These are phyloP conservation scores for Candida insectorum DNA, from an alignment of 805 yeast genomes.

Conservation along the genomic window DNA sequence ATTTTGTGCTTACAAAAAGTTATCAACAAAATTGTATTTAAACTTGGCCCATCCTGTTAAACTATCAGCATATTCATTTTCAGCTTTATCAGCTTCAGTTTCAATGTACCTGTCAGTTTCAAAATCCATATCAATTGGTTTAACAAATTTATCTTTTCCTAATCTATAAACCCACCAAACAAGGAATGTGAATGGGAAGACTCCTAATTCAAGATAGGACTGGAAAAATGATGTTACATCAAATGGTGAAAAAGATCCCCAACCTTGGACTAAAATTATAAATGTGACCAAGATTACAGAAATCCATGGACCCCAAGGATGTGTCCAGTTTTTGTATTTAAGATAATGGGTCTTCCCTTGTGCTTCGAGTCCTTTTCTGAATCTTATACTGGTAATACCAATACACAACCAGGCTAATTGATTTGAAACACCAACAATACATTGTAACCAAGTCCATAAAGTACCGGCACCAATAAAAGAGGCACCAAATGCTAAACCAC, in stretches of 20 bases:
- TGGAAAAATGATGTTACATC: constrained; percentile 39
- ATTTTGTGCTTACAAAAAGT: constrained; percentile 21
- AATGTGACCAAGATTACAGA: constrained; percentile 40
- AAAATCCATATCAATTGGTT: constrained; percentile 49
- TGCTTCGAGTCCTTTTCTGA: constrained; percentile 41
- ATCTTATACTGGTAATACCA: constrained; percentile 47
- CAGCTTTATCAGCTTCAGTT: constrained; percentile 44
- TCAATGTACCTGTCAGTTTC: constrained; percentile 49
- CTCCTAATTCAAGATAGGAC: constrained; percentile 43
- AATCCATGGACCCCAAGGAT: constrained; percentile 50
- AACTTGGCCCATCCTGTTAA: constrained; percentile 44
- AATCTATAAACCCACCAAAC: constrained; percentile 46
- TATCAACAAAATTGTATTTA: constrained; percentile 28
- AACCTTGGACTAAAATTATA: constrained; percentile 51
- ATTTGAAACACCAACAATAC: constrained; percentile 51
- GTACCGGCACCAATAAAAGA: constrained; percentile 52
- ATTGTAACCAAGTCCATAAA: constrained; percentile 53
- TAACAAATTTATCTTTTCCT: constrained; percentile 39
- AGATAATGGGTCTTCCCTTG: constrained; percentile 45
- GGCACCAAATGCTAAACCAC: constrained; percentile 60
- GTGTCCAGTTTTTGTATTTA: constrained; percentile 45
- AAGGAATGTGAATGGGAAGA: constrained; percentile 44
- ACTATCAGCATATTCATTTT: constrained; percentile 33
- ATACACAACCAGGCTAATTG: constrained; percentile 50
- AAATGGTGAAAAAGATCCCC: constrained; percentile 50